Base-by-base conservation (phyloP, 2,329 filamentous ascomycete species). In the Didymella pomorum region DNA sequence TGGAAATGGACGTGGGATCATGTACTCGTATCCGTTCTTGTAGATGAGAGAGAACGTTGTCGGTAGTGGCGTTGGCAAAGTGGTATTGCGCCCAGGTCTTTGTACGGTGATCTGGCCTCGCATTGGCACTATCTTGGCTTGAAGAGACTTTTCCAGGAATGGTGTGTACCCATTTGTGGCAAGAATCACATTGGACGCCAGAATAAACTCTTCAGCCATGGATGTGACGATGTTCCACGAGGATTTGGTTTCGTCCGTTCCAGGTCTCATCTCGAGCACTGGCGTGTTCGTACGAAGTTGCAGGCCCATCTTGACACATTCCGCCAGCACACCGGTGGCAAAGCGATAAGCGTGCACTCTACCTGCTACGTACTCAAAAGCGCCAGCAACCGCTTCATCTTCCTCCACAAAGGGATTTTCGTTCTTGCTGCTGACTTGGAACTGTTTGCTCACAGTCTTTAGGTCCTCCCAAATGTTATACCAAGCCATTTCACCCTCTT, bases 31-130 rank as follows among this genome's bases (percentile, higher is more conserved):
- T 0, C 87, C 86, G 23, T 78, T 74, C 2, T 79, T 78, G 67
- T 86, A 87, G 25, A 88, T 83, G 63, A 90, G 87, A 20, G 82
- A 87, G 66, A 87, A 89, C 1, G 86, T 87, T 2, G 79, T 80
- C 6, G 76, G 71, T 26, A 86, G 67, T 11, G 80, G 70, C 1
- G 54, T 56, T 2, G 81, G 79, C 61, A 66, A 61, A 44, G 11
- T 79, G 71, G 46, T 77, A 64, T 21, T 74, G 51, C 41, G 78
- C 11, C 75, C 68, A n/a, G 76, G 74, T 31, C 65, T 62, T 31
- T 79, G 76, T 3, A 71, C 75, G 1, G 73, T 76, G 26, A 80
- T 74, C 57, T 80, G 78, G 2, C 77, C 77, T 31, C 77, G 74
- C 29, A 79, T 60, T 0, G 79, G 78, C 0, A 79, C 77, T 43